Conservation (phyloP, 441 rosid species). For the Gossypium trilobum region DNA sequence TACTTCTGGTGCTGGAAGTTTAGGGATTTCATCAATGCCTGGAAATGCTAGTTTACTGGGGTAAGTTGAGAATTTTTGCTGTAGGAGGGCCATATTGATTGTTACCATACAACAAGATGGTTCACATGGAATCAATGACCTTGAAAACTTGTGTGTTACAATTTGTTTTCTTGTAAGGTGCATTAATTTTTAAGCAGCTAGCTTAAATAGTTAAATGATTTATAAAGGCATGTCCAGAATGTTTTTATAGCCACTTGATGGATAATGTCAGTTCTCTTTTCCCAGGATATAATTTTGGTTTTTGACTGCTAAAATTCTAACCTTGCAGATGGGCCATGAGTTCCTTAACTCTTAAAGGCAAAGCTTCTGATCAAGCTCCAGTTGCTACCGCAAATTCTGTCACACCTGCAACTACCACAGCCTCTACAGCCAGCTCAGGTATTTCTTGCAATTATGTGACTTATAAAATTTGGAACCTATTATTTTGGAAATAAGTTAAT, state of each 20-base stretch:
- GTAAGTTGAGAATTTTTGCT: conserved; percentile 34
- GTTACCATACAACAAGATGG: background rate
- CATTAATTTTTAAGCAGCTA: background rate
- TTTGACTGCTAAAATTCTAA: background rate
- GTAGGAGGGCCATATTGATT: background rate
- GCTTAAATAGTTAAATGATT: background rate
- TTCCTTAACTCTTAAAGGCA: conserved; percentile 91
- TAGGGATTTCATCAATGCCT: conserved; percentile 63
- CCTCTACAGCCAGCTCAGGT: conserved; percentile 66
- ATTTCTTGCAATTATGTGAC: conserved; percentile 16
- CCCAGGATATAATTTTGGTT: background rate
- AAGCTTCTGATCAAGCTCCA: conserved; percentile 73
- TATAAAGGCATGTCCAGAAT: background rate
- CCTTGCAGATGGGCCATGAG: conserved; percentile 93
- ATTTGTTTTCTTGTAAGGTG: background rate
- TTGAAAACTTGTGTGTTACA: background rate
- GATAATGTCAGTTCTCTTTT: background rate
- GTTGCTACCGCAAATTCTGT: conserved; percentile 52
- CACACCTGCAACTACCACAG: conserved; percentile 34
- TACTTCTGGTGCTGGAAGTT: conserved; percentile 29
- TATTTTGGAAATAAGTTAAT: background rate
- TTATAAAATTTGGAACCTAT: background rate
- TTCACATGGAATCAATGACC: background rate
- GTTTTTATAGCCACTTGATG: background rate
- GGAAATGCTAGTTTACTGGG: conserved; percentile 88